Conservation (phyloP, 768 basidiomycete species). For the Suillus clintonianus region DNA sequence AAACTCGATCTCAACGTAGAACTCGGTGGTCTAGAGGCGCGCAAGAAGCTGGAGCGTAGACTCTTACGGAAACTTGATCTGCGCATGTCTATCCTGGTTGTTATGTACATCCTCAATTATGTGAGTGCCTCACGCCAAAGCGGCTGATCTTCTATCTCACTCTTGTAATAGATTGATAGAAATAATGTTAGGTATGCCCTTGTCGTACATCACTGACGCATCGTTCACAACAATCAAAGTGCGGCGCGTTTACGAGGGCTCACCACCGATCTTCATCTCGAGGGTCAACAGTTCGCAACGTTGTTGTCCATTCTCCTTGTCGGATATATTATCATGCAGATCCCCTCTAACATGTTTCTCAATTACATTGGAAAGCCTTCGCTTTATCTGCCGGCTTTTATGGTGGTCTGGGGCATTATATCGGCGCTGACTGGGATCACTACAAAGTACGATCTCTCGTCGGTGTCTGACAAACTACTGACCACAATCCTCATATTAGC, state of each 20-base stretch:
- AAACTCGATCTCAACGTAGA: slow-evolving; percentile 36
- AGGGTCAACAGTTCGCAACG: slow-evolving; percentile 63
- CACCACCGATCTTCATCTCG: slow-evolving; percentile 61
- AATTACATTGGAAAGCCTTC: slow-evolving; percentile 69
- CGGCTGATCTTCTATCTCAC: neutral
- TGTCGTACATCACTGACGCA: neutral
- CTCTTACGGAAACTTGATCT: slow-evolving; percentile 57
- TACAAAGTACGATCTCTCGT: slow-evolving; percentile 23
- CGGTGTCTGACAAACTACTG: neutral
- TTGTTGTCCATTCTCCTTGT: slow-evolving; percentile 71
- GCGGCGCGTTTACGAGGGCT: slow-evolving; percentile 74
- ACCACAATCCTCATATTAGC: slow-evolving; percentile 17
- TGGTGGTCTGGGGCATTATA: slow-evolving; percentile 71
- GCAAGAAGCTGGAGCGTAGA: slow-evolving; percentile 50
- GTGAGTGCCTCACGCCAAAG: slow-evolving; percentile 14
- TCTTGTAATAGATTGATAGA: slow-evolving; percentile 53
- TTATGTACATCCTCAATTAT: slow-evolving; percentile 41
- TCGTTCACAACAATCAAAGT: slow-evolving; percentile 32
- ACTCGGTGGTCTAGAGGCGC: slow-evolving; percentile 48
- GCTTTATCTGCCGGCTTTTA: slow-evolving; percentile 62
- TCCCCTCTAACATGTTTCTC: slow-evolving; percentile 68
- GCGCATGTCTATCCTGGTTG: slow-evolving; percentile 53
- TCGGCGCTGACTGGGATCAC: slow-evolving; percentile 47
- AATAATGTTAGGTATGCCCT: slow-evolving; percentile 64
- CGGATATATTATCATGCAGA: slow-evolving; percentile 48